phyloP scores from a whole-genome alignment of 1,284 basidiomycete genomes.

The Papiliotrema flavescens region DNA sequence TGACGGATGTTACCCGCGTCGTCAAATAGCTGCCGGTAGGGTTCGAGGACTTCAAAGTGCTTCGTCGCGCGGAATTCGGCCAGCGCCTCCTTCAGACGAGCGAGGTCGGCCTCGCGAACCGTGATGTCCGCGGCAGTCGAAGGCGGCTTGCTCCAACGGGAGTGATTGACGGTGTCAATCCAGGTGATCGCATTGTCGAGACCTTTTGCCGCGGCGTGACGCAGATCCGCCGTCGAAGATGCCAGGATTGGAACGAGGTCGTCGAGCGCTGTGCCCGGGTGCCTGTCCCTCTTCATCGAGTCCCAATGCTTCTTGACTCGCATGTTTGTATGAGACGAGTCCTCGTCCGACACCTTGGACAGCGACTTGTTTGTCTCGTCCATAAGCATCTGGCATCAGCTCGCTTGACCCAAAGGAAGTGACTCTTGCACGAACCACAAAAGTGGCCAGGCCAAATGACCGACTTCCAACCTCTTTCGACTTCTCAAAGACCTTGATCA shows the following conservation, averaged over 20 bases:
- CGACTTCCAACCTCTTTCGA: conserved; percentile 36
- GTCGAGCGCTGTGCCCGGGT: conserved; percentile 14
- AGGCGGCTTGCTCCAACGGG: conserved; percentile 51
- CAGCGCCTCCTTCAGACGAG: conserved; percentile 47
- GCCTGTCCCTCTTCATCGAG: conserved; percentile 12
- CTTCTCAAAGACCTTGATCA: conserved; percentile 38
- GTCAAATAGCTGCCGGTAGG: conserved; percentile 51
- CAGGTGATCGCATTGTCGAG: conserved; percentile 47
- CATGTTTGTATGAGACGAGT: conserved; percentile 11
- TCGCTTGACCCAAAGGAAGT: not conserved
- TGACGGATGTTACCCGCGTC: conserved; percentile 34
- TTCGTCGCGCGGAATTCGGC: conserved; percentile 49
- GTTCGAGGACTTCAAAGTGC: conserved; percentile 54
- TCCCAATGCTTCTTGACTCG: conserved; percentile 9
- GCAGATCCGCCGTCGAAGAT: conserved; percentile 52
- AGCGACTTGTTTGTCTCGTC: conserved; percentile 25
- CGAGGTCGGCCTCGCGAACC: conserved; percentile 49
- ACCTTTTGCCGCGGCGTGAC: conserved; percentile 47
- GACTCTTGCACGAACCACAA: conserved; percentile 25
- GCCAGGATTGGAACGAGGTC: conserved; percentile 56
- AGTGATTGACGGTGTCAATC: conserved; percentile 53
- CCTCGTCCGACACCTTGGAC: conserved; percentile 2
- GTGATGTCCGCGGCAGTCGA: conserved; percentile 16
- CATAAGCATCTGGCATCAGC: conserved; percentile 20
- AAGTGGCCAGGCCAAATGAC: conserved; percentile 33